A percentile compares a stretch with the other conserved stretches of the same genome.
phyloP scores from a whole-genome alignment of 2,329 filamentous ascomycete genomes.

The Fusarium verrucosum region DNA sequence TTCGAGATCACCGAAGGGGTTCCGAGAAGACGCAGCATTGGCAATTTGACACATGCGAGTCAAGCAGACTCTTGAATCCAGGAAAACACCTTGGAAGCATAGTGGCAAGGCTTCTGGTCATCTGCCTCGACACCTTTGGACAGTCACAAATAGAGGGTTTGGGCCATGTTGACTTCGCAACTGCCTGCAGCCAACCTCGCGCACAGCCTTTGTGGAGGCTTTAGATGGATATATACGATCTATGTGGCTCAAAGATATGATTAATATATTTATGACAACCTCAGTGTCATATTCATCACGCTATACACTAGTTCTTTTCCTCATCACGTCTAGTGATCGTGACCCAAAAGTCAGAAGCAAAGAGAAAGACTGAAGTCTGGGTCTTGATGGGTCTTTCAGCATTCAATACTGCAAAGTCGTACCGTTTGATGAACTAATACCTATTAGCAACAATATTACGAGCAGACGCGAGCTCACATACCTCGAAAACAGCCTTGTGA shows the following conservation, averaged over 20 bases:
- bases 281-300: background rate
- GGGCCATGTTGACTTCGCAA: too few species aligned
- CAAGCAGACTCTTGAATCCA: too few species aligned
- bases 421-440: slow-evolving; percentile 46
- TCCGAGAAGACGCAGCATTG: background rate
- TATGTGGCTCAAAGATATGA: background rate
- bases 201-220: background rate
- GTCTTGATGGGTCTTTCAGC: slow-evolving; percentile 48
- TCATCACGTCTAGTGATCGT: slow-evolving; percentile 40
- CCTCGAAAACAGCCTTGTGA: slow-evolving; percentile 59
- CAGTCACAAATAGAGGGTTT: too few species aligned
- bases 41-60: too few species aligned
- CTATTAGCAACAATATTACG: background rate
- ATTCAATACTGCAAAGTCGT: slow-evolving; percentile 49
- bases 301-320: background rate
- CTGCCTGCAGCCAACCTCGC: background rate
- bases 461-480: slow-evolving; percentile 34
- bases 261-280: background rate
- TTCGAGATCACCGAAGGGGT: background rate
- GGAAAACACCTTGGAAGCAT: too few species aligned
- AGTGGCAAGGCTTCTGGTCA: too few species aligned
- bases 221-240: background rate
- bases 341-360: slow-evolving; percentile 51
- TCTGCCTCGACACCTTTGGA: too few species aligned
- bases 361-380: slow-evolving; percentile 48